Evolutionary conservation across 257 asterid genomes (phyloP).

Genomic region (Solanum acaule): DNA sequence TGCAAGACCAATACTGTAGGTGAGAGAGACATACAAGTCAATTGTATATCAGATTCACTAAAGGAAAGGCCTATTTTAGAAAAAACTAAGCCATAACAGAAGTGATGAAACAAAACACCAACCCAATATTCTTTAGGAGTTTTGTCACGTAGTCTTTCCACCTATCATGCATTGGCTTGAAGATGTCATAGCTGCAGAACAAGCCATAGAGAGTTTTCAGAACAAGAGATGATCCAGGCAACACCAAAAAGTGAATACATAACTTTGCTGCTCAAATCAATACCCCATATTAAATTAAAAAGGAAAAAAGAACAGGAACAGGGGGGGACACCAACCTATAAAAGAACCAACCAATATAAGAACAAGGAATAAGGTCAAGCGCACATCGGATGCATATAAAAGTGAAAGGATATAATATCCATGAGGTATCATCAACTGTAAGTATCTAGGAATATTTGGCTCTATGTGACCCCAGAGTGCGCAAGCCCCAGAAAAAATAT

Average conservation of each 20-base stretch:
- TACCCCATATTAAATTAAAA: not conserved
- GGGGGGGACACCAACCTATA: too few species aligned
- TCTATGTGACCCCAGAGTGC: not conserved
- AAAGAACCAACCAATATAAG: too few species aligned
- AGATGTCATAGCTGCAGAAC: slow-evolving; percentile 52
- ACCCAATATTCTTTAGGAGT: slow-evolving; percentile 70
- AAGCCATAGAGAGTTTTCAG: slow-evolving; percentile 1
- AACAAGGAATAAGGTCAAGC: too few species aligned
- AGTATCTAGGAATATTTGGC: not conserved
- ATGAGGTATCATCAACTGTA: not conserved
- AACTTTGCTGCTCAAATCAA: not conserved
- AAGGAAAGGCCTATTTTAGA: not conserved
- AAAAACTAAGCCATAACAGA: not conserved
- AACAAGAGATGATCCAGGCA: not conserved
- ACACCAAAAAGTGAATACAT: not conserved
- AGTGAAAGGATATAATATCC: not conserved
- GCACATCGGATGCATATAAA: too few species aligned
- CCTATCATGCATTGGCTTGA: slow-evolving; percentile 76
- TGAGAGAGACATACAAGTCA: not conserved
- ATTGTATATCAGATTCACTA: not conserved
- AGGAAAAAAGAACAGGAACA: not conserved
- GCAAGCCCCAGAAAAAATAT: not conserved
- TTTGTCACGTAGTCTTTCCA: slow-evolving; percentile 59
- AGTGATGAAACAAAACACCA: slow-evolving; percentile 6
- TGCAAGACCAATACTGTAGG: slow-evolving; percentile 29